These are phyloP conservation scores for Colletotrichum simmondsii DNA, from an alignment of 2,329 filamentous ascomycete species.

Conservation along the genomic window DNA sequence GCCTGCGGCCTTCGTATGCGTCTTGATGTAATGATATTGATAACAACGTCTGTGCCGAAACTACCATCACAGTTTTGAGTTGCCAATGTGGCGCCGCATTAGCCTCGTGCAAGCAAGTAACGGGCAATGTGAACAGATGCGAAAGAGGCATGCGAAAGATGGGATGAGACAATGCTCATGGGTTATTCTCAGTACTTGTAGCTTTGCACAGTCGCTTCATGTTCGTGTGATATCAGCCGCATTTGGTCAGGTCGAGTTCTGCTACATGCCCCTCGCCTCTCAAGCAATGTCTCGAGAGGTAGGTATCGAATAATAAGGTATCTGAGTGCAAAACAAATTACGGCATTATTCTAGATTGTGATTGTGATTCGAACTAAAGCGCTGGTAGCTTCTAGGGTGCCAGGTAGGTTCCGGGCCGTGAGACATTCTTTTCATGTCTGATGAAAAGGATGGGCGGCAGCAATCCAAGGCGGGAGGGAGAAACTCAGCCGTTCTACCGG, in stretches of 20 bases:
- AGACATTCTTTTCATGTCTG: constrained; percentile 20
- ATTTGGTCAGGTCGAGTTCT: background rate
- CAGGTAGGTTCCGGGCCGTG: constrained; percentile 6
- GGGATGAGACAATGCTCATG: constrained; percentile 4
- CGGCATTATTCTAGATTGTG: constrained; percentile 10
- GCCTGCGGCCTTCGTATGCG: background rate
- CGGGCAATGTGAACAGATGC: background rate
- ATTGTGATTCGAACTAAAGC: background rate
- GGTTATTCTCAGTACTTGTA: background rate
- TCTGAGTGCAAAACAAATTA: background rate
- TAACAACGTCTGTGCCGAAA: background rate
- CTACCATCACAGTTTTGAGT: background rate
- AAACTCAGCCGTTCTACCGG: constrained; percentile 30
- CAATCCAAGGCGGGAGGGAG: constrained; percentile 14
- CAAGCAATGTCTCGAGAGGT: background rate
- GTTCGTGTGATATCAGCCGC: background rate
- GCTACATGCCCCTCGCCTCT: background rate
- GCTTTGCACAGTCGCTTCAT: constrained; percentile 8
- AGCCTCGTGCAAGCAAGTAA: background rate
- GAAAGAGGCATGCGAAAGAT: background rate
- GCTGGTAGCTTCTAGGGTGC: constrained; percentile 1
- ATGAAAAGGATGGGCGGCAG: constrained; percentile 9
- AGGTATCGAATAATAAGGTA: background rate
- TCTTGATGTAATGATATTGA: background rate
- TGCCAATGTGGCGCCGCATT: background rate